Percentiles rank a stretch among this genome's conserved stretches.
Conservation (phyloP, 1,284 basidiomycete genomes). For the Mycosarcoma mackinlayi region DNA sequence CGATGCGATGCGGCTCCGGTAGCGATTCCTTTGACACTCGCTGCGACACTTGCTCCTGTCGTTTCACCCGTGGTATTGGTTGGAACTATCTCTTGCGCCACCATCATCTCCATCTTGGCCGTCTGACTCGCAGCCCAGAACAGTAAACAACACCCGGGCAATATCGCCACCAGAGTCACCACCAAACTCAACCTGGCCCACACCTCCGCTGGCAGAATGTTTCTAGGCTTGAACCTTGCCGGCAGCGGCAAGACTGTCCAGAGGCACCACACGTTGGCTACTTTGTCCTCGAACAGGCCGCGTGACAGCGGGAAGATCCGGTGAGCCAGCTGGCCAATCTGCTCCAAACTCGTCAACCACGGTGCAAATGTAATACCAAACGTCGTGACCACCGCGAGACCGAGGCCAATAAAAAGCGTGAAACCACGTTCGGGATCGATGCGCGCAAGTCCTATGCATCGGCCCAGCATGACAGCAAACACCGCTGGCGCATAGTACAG, state of each 20-base stretch:
- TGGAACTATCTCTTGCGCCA: slow-evolving; percentile 35
- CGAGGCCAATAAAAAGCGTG: slow-evolving; percentile 78
- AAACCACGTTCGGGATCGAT: slow-evolving; percentile 75
- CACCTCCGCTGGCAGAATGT: slow-evolving; percentile 40
- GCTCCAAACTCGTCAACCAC: slow-evolving; percentile 76
- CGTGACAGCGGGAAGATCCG: slow-evolving; percentile 90
- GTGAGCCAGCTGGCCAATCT: slow-evolving; percentile 74
- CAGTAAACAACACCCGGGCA: slow-evolving; percentile 60
- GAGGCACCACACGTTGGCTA: slow-evolving; percentile 87
- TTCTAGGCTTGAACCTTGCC: slow-evolving; percentile 50
- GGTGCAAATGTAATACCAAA: slow-evolving; percentile 80
- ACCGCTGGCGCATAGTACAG: slow-evolving; percentile 88
- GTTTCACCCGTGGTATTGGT: background rate
- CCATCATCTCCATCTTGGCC: slow-evolving; percentile 61
- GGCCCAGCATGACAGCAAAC: slow-evolving; percentile 66
- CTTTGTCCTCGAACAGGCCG: slow-evolving; percentile 94
- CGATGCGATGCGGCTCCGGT: slow-evolving; percentile 12
- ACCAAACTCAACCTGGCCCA: slow-evolving; percentile 68
- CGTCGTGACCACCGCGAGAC: slow-evolving; percentile 70
- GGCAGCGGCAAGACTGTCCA: slow-evolving; percentile 60
- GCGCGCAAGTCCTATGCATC: slow-evolving; percentile 80
- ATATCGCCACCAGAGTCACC: slow-evolving; percentile 67
- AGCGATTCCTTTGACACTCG: slow-evolving; percentile 13
- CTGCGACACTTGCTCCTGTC: slow-evolving; percentile 3
- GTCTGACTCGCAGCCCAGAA: slow-evolving; percentile 59